Evolutionary conservation across 176 grass and related monocot species (phyloP).

Genomic region (Triticum turgidum): DNA sequence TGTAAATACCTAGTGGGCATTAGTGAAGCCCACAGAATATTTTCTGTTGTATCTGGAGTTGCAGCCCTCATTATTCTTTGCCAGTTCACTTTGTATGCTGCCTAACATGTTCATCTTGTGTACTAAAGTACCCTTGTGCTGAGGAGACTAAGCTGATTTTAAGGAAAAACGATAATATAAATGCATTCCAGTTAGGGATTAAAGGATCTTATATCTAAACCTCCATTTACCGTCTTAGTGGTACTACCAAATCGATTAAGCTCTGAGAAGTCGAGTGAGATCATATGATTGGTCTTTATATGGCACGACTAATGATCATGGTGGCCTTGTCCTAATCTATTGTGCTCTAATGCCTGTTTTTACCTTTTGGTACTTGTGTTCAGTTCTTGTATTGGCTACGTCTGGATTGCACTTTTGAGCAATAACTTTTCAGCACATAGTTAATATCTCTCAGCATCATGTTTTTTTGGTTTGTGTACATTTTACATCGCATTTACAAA

Average conservation of each 20-base stretch:
- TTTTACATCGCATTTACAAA: background rate
- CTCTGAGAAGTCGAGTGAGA: background rate
- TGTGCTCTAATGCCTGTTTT: background rate
- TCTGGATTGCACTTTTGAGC: background rate
- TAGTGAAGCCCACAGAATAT: background rate
- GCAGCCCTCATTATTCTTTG: background rate
- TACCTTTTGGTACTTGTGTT: background rate
- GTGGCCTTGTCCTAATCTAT: background rate
- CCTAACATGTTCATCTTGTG: background rate
- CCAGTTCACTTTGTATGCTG: background rate
- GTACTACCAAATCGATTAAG: background rate
- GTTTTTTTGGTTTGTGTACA: background rate
- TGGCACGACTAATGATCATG: background rate
- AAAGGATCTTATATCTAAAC: background rate
- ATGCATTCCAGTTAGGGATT: background rate
- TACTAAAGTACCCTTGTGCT: background rate
- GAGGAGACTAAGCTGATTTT: background rate
- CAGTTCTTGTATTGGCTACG: background rate
- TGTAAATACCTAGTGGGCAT: background rate
- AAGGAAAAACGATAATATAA: background rate
- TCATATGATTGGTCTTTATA: background rate
- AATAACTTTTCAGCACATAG: background rate
- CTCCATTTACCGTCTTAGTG: background rate
- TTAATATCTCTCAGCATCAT: background rate
- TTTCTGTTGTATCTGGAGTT: background rate